Evolutionary conservation across 116 monocot species (phyloP).

Genomic region (Zostera marina): DNA sequence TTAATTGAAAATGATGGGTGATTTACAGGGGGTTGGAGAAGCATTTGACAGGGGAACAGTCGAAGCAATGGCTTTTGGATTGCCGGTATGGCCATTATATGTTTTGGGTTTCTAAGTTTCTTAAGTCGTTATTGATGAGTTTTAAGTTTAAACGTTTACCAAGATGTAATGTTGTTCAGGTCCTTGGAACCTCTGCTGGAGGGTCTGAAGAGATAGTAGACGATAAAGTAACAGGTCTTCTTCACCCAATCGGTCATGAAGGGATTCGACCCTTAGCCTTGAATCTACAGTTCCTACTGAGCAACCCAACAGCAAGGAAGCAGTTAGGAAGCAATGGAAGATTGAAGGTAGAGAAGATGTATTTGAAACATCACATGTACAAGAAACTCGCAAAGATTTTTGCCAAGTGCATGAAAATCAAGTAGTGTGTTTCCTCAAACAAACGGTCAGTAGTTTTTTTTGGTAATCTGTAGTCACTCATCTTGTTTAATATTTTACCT

Average conservation of each 20-base stretch:
- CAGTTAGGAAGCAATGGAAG: constrained; percentile 63
- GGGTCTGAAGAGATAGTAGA: constrained; percentile 77
- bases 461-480: neutral
- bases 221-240: constrained; percentile 62
- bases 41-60: constrained; percentile 92
- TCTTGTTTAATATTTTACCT: neutral
- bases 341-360: constrained; percentile 37
- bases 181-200: constrained; percentile 85
- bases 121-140: neutral
- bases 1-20: neutral
- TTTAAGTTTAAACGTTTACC: neutral
- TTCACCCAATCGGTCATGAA: constrained; percentile 63
- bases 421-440: constrained; percentile 8
- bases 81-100: constrained; percentile 53
- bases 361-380: constrained; percentile 66
- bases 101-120: neutral
- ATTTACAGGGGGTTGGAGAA: constrained; percentile 69
- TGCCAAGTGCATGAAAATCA: constrained; percentile 53
- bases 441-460: neutral
- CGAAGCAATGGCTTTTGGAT: constrained; percentile 96
- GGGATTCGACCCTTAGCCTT: constrained; percentile 38
- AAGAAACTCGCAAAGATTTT: constrained; percentile 37
- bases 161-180: constrained; percentile 19
- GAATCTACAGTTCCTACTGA: constrained; percentile 45
- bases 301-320: constrained; percentile 37